Evolutionary conservation across 2,329 filamentous ascomycete genomes (phyloP).

Genomic region (Aspergillus sp.): DNA sequence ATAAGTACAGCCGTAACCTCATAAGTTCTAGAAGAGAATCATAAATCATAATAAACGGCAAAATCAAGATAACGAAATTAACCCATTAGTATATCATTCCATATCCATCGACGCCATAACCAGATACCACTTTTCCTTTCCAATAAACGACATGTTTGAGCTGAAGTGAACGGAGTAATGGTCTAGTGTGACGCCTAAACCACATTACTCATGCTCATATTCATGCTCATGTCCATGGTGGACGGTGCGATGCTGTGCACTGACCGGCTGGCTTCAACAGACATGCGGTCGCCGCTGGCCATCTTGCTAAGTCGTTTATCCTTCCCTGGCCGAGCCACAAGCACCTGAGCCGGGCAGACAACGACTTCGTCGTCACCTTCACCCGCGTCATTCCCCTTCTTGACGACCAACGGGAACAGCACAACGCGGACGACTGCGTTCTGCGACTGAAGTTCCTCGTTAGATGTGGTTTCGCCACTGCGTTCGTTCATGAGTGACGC

Average conservation of each 20-base stretch:
- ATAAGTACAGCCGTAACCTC: constrained; percentile 19
- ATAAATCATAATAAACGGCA: constrained; percentile 15
- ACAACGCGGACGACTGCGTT: constrained; percentile 83
- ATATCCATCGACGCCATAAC: neutral
- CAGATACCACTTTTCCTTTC: neutral
- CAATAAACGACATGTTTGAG: neutral
- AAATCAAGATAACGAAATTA: constrained; percentile 3
- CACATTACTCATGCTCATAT: constrained; percentile 46
- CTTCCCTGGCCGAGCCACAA: constrained; percentile 63
- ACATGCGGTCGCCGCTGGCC: constrained; percentile 44
- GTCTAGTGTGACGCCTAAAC: constrained; percentile 45
- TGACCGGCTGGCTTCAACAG: constrained; percentile 39
- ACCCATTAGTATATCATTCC: constrained; percentile 5
- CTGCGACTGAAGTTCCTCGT: constrained; percentile 76
- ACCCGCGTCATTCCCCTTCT: constrained; percentile 87
- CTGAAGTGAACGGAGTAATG: constrained; percentile 6
- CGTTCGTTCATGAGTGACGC: constrained; percentile 93
- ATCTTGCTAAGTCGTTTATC: constrained; percentile 41
- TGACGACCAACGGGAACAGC: constrained; percentile 93
- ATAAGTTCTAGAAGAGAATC: constrained; percentile 21
- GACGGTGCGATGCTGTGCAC: constrained; percentile 45
- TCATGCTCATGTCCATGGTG: constrained; percentile 30
- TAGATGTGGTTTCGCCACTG: constrained; percentile 67
- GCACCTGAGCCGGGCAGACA: constrained; percentile 90
- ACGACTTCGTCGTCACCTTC: constrained; percentile 92